Base-by-base conservation (phyloP, 225 moss, liverwort and hornwort species). In the Ulota crispa region DNA sequence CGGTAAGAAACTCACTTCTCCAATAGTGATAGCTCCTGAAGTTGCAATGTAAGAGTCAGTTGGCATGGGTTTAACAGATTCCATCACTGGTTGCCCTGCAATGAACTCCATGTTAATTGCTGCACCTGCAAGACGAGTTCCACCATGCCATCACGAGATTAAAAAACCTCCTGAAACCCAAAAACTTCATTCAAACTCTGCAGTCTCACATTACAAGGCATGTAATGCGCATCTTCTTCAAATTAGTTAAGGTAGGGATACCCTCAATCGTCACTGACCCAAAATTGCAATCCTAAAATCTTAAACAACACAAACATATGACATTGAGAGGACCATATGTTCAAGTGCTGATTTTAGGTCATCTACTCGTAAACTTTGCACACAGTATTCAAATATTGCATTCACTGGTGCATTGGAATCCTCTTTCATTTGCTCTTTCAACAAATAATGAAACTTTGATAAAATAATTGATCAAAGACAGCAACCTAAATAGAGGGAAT, bases 21-120 rank as follows among this genome's bases (percentile, higher is more conserved):
- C 94, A n/a, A 94, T 92, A 13, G 94, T 94, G 23, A 96, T 83
- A 39, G 89, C 92, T 4, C 89, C 92, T n/a, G 82, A 68, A 19
- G 80, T 37, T 59, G 81, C 90, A 9, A 92, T 52, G 10, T 65
- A 20, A 8, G 90, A 80, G 52, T 86, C 83, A 8, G 90, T 89
- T 8, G 96, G 93, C 23, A 85, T 65, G 8, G 90, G 92, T 7
- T 36, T 82, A 21, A 91, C 87, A 50, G 81, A 63, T 30, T 79
- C 89, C 70, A 78, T 19, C 60, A 96, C 87, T 2, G 89, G 83
- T 28, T 89, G 84, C 12, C 87, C 93, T 8, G 82, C 94, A 23
- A 92, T 56, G 60, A 70, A 94, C 75, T 88, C 89, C 34, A 91
- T 21, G 75, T 90, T 88, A 75, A 94, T 83, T 3, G 83, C 70